A percentile compares a stretch with the other conserved stretches of the same genome.
Conservation (phyloP, 345 rosid genomes). For the Syzygium oleosum region DNA sequence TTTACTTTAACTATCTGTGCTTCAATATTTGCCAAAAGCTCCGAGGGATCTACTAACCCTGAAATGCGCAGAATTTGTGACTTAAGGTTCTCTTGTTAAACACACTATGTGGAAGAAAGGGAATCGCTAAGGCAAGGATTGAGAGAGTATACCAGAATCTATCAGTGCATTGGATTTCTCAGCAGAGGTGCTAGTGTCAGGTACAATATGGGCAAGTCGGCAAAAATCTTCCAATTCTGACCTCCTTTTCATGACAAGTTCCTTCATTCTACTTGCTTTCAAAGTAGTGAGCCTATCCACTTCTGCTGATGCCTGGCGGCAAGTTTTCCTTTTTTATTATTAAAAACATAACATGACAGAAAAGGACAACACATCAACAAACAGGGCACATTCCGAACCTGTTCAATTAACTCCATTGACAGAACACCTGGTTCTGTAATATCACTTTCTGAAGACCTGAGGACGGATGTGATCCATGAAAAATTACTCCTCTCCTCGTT, state of each 20-base stretch:
- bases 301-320: constrained; percentile 67
- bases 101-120: not conserved
- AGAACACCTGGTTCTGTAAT: constrained; percentile 60
- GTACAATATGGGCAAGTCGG: constrained; percentile 67
- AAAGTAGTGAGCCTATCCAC: constrained; percentile 66
- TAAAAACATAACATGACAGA: not conserved
- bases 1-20: constrained; percentile 62
- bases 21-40: constrained; percentile 78
- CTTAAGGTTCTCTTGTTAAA: not conserved
- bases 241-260: constrained; percentile 87
- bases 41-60: constrained; percentile 94
- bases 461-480: constrained; percentile 38
- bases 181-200: constrained; percentile 74
- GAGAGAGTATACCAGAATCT: constrained; percentile 59
- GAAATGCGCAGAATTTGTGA: not conserved
- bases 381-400: constrained; percentile 29
- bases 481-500: constrained; percentile 50
- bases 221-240: constrained; percentile 74
- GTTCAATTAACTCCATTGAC: constrained; percentile 59
- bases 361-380: not conserved
- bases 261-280: constrained; percentile 94
- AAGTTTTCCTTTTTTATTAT: not conserved
- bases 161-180: constrained; percentile 92
- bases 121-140: not conserved
- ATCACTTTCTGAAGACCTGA: constrained; percentile 57